phyloP scores from a whole-genome alignment of 2,329 filamentous ascomycete species.

The Talaromyces marneffei region DNA sequence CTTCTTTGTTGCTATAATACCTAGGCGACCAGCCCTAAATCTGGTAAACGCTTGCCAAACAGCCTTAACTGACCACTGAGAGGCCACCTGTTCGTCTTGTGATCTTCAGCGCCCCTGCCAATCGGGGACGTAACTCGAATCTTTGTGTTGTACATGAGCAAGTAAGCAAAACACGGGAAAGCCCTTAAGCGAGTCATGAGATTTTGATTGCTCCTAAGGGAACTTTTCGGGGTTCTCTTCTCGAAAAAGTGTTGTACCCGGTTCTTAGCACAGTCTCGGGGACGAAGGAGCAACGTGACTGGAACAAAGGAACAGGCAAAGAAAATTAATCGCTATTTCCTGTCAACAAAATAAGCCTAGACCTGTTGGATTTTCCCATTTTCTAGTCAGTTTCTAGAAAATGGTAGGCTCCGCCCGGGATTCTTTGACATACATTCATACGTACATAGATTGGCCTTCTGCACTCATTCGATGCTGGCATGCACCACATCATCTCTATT shows the following conservation, averaged over 20 bases:
- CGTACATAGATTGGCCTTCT: neutral
- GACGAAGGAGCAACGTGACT: neutral
- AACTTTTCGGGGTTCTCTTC: constrained; percentile 2
- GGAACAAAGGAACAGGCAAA: constrained; percentile 8
- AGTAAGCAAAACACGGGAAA: constrained; percentile 2
- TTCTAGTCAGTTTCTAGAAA: constrained; percentile 16
- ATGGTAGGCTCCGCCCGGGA: neutral
- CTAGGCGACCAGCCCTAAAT: neutral
- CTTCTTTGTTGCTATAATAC: neutral
- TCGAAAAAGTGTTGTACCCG: constrained; percentile 6
- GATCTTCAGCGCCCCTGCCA: constrained; percentile 2
- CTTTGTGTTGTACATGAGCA: constrained; percentile 6
- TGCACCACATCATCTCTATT: neutral
- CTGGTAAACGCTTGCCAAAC: neutral
- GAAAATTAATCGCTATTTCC: neutral
- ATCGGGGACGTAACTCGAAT: neutral
- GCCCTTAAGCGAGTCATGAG: constrained; percentile 3
- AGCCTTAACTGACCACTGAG: neutral
- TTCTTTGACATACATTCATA: neutral
- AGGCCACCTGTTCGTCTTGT: constrained; percentile 1
- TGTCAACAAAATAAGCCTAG: neutral
- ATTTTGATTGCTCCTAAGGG: neutral
- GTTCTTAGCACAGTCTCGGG: constrained; percentile 3
- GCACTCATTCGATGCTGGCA: neutral
- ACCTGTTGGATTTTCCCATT: neutral